Evolutionary conservation across 2,329 filamentous ascomycete genomes (phyloP).

Genomic region (Metarhizium anisopliae): DNA sequence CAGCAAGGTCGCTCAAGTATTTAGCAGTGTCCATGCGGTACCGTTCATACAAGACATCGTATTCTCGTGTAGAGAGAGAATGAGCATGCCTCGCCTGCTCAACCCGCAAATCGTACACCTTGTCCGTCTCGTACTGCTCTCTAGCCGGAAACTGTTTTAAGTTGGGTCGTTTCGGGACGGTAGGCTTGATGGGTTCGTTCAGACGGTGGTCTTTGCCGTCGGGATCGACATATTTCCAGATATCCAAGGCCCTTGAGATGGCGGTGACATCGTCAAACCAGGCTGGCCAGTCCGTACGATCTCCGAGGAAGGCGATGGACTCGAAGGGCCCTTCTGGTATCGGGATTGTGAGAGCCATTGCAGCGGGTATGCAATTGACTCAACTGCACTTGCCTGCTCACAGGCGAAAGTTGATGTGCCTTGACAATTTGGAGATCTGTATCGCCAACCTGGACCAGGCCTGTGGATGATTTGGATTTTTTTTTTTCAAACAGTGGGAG

Average conservation of each 20-base stretch:
- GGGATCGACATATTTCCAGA: slow-evolving; percentile 10
- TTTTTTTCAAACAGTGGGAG: too few species aligned
- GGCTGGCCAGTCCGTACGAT: slow-evolving; percentile 5
- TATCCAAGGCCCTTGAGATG: slow-evolving; percentile 1
- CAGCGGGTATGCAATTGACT: neutral
- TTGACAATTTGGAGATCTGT: neutral
- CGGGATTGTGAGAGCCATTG: slow-evolving; percentile 3
- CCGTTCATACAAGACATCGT: slow-evolving; percentile 6
- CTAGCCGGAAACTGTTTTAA: neutral
- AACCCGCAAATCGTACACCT: slow-evolving; percentile 3
- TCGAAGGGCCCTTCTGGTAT: slow-evolving; percentile 1
- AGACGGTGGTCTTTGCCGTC: neutral
- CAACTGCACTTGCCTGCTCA: neutral
- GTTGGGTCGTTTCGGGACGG: slow-evolving; percentile 1
- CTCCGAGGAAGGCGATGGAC: slow-evolving; percentile 3
- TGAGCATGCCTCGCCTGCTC: slow-evolving; percentile 4
- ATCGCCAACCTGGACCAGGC: too few species aligned
- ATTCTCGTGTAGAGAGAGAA: slow-evolving; percentile 4
- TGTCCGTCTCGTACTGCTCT: slow-evolving; percentile 3
- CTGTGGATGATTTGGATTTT: too few species aligned
- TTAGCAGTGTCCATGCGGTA: slow-evolving; percentile 6
- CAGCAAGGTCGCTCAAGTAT: slow-evolving; percentile 4
- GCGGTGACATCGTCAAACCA: slow-evolving; percentile 7
- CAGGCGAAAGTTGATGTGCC: neutral
- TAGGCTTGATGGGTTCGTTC: slow-evolving; percentile 1